Evolutionary conservation across 1,284 basidiomycete genomes (phyloP), one percentile per base, ranked within the genome.

Genomic region (Trichosporon faecale): DNA sequence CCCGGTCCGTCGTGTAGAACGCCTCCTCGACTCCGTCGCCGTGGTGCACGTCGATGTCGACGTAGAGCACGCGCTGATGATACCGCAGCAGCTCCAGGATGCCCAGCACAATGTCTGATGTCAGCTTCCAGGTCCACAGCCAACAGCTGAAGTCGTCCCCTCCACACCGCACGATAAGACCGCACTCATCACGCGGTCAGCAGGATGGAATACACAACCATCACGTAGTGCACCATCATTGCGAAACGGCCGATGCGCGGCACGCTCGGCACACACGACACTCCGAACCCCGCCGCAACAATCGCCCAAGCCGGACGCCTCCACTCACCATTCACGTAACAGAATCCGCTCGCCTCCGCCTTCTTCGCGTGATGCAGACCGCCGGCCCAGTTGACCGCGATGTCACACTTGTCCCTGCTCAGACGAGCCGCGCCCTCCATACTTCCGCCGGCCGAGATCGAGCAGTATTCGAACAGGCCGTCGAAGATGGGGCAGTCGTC

Each of bases 11-110:
- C 0, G 95, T 97, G 82, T 98, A 99, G 83, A 99, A 99, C 0
- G 97, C 97, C 83, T 99, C 97, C 82, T 99, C 97, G 8, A 99
- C 97, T 57, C 97, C 97, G 82, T 99, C 97, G 18, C 97, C 97
- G 76, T 99, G 97, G 82, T 99, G 97, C 0, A 98, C 94, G 79
- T 99, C 97, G 72, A 99, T 97, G 80, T 99, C 97, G 77, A 99
- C 95, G 84, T 99, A 99, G 31, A 99, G 86, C 5, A 99, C 97
- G 44, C 97, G 89, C 23, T 90, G 89, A 79, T 99, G 95, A 82
- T 98, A 98, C 75, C 95, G 87, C 63, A 98, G 86, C 11, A 99
- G 87, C 80, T 99, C 97, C 33, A 99, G 87, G 72, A 99, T 97
- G 6, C 96, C 97, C 14, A 99, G 87, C 1, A 99, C 97, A 74